phyloP scores from a whole-genome alignment of 2,329 filamentous ascomycete species.

The Fusarium abutilonis region DNA sequence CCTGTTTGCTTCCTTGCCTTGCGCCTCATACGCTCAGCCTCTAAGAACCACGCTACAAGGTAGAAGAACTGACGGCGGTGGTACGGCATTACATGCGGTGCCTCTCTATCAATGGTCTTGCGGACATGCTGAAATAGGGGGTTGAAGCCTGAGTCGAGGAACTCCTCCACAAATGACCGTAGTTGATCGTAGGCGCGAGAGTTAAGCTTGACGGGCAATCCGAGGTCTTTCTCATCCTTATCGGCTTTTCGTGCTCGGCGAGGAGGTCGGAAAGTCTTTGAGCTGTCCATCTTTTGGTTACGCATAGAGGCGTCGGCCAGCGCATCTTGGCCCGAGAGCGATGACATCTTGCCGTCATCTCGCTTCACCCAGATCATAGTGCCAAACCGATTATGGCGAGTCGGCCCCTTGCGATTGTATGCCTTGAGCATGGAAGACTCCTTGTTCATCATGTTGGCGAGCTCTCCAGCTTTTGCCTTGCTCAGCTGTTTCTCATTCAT shows the following conservation, averaged over 20 bases:
- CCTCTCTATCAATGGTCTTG: conserved; percentile 90
- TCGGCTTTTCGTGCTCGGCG: conserved; percentile 69
- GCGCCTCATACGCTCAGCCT: conserved; percentile 81
- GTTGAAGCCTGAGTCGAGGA: conserved; percentile 95
- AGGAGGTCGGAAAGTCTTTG: conserved; percentile 90
- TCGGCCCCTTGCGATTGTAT: conserved; percentile 80
- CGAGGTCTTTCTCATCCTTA: conserved; percentile 77
- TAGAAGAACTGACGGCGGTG: conserved; percentile 92
- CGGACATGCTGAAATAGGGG: conserved; percentile 86
- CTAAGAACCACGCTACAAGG: conserved; percentile 89
- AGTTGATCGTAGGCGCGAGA: conserved; percentile 79
- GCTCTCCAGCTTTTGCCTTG: conserved; percentile 75
- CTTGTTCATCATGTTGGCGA: conserved; percentile 78
- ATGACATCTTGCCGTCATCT: conserved; percentile 83
- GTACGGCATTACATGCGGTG: conserved; percentile 78
- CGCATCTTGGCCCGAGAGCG: conserved; percentile 88
- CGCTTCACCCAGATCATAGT: conserved; percentile 98
- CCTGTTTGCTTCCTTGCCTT: conserved; percentile 65
- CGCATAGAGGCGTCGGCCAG: conserved; percentile 77
- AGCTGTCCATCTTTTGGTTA: conserved; percentile 87
- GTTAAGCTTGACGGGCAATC: conserved; percentile 75
- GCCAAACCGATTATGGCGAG: conserved; percentile 91
- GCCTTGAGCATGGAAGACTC: conserved; percentile 85
- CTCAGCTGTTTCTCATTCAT: conserved; percentile 79
- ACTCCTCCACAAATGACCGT: conserved; percentile 86